phyloP scores from a whole-genome alignment of 495 filamentous ascomycete genomes.

The Neurospora sp. region DNA sequence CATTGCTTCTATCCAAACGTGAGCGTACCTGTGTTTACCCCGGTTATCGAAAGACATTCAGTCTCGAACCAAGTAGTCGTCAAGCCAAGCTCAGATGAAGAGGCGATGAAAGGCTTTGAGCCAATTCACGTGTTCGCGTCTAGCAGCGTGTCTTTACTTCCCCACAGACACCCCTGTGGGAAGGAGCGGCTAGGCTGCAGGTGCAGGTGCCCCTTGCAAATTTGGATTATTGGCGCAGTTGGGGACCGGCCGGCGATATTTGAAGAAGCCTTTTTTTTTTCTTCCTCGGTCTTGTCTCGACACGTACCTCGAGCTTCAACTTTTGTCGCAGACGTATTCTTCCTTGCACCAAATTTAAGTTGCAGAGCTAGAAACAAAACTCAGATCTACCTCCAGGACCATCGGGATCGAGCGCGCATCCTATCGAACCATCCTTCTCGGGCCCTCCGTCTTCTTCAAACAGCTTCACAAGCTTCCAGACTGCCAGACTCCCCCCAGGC shows the following conservation, averaged over 20 bases:
- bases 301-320: not conserved
- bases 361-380: not conserved
- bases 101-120: not conserved
- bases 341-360: not conserved
- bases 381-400: not conserved
- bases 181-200: conserved; percentile 1
- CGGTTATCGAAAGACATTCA: not conserved
- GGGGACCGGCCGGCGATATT: not conserved
- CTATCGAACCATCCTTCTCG: not conserved
- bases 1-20: not conserved
- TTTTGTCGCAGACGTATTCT: not conserved
- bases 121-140: conserved; percentile 21
- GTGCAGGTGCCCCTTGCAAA: not conserved
- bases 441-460: not conserved
- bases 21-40: not conserved
- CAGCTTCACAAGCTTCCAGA: not conserved
- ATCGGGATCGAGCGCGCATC: not conserved
- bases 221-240: not conserved
- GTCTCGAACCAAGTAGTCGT: not conserved
- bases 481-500: not conserved
- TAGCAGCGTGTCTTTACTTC: conserved; percentile 19
- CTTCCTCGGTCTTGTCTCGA: not conserved
- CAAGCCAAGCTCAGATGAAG: not conserved
- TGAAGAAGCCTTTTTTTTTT: not conserved
- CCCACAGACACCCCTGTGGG: conserved; percentile 20